These are phyloP conservation scores for Lentinula sp. DNA, from an alignment of 768 basidiomycete species.

Conservation along the genomic window DNA sequence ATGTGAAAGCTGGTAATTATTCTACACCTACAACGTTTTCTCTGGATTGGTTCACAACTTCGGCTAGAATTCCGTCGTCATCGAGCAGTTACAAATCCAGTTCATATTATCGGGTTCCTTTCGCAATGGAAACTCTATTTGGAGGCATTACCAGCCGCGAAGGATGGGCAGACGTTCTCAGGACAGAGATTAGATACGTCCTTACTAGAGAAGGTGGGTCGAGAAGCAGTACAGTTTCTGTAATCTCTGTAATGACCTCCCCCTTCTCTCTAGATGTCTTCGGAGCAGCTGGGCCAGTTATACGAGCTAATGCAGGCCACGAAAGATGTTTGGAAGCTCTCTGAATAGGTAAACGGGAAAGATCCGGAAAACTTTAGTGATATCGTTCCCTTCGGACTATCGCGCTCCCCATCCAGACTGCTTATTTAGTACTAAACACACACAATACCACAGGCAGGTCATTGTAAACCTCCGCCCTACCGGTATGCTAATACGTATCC, in stretches of 20 bases:
- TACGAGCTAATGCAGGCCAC: slow-evolving; percentile 93
- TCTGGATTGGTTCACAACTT: background rate
- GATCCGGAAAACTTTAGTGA: background rate
- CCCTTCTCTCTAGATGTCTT: slow-evolving; percentile 58
- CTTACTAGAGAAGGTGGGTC: slow-evolving; percentile 66
- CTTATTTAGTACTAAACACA: no score
- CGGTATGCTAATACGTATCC: background rate
- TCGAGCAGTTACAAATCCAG: slow-evolving; percentile 71
- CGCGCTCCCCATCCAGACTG: no score
- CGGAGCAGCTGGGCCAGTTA: slow-evolving; percentile 87
- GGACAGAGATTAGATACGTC: slow-evolving; percentile 69
- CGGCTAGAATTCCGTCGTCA: slow-evolving; percentile 84
- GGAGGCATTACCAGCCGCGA: slow-evolving; percentile 53
- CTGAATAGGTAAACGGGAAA: background rate
- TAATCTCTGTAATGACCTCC: background rate
- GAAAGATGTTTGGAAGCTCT: slow-evolving; percentile 79
- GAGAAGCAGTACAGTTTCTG: background rate
- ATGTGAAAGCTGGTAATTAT: slow-evolving; percentile 67
- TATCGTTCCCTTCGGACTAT: background rate
- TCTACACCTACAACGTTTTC: background rate
- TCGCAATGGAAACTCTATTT: slow-evolving; percentile 95
- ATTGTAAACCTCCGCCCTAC: background rate
- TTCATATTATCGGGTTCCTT: slow-evolving; percentile 91
- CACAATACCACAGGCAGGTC: background rate
- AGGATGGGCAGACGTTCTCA: slow-evolving; percentile 38